These are phyloP conservation scores for Fomitopsis serialis DNA, from an alignment of 768 basidiomycete species.

Conservation along the genomic window DNA sequence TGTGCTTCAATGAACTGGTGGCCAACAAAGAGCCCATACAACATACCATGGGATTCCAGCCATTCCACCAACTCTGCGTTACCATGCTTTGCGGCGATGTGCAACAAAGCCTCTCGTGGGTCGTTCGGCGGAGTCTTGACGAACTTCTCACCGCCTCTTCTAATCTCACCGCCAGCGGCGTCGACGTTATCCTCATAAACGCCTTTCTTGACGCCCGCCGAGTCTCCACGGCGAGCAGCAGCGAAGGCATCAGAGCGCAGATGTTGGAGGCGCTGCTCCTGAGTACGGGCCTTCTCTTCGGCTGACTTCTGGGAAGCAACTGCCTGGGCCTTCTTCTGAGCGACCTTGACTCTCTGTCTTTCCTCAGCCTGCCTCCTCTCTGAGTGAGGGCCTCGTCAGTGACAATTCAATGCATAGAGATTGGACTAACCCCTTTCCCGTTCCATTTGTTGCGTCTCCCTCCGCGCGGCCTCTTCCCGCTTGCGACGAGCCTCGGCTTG, in stretches of 20 bases:
- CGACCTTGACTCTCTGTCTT: constrained; percentile 49
- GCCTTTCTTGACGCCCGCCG: constrained; percentile 51
- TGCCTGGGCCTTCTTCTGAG: constrained; percentile 52
- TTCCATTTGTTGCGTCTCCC: constrained; percentile 37
- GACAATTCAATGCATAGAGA: background rate
- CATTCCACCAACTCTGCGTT: constrained; percentile 57
- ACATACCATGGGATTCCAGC: constrained; percentile 68
- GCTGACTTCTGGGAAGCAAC: constrained; percentile 44
- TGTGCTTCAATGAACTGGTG: constrained; percentile 12
- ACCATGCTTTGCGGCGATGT: constrained; percentile 55
- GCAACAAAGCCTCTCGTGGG: constrained; percentile 61
- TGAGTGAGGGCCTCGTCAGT: constrained; percentile 7
- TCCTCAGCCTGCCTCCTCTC: constrained; percentile 53
- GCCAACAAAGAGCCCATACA: constrained; percentile 1
- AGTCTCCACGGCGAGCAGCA: constrained; percentile 54
- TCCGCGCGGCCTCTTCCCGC: constrained; percentile 43
- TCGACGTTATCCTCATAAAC: constrained; percentile 68
- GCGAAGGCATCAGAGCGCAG: constrained; percentile 59
- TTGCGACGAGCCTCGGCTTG: constrained; percentile 49
- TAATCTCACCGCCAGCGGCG: constrained; percentile 66
- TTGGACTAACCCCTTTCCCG: constrained; percentile 43
- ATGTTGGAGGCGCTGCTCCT: constrained; percentile 46
- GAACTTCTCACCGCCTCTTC: constrained; percentile 47
- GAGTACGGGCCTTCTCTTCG: constrained; percentile 41
- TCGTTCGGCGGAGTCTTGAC: constrained; percentile 43